phyloP scores from a whole-genome alignment of 495 filamentous ascomycete species.

The Aspergillus ostianus region DNA sequence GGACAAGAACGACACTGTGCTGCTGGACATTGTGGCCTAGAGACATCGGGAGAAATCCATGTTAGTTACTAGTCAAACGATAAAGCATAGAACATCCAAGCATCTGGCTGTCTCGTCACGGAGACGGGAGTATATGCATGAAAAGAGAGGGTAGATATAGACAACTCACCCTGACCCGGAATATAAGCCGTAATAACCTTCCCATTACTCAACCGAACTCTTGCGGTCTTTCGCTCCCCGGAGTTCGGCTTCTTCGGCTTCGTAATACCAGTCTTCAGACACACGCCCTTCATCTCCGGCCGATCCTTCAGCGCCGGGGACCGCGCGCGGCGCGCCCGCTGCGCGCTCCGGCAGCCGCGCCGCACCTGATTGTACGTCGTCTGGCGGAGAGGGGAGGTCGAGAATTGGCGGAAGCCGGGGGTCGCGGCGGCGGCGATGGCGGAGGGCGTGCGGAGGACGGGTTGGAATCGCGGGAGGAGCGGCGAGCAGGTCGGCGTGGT shows the following conservation, averaged over 20 bases:
- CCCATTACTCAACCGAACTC: conserved; percentile 83
- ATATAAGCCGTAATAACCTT: conserved; percentile 88
- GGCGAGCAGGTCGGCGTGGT: conserved; percentile 7
- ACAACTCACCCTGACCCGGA: conserved; percentile 76
- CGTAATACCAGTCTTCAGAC: conserved; percentile 84
- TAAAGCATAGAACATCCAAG: neutral
- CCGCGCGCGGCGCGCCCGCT: conserved; percentile 75
- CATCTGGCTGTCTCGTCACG: neutral
- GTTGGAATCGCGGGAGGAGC: conserved; percentile 32
- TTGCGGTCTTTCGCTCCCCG: conserved; percentile 86
- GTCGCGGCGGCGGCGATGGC: conserved; percentile 15
- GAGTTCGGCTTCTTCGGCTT: conserved; percentile 99
- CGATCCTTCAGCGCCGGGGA: conserved; percentile 79
- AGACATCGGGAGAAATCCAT: conserved; percentile 7
- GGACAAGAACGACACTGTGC: conserved; percentile 92
- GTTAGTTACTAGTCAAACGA: conserved; percentile 5
- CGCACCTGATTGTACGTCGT: conserved; percentile 56
- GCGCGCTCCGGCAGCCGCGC: conserved; percentile 70
- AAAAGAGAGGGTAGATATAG: neutral
- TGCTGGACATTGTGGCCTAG: conserved; percentile 97
- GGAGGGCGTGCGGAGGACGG: conserved; percentile 34
- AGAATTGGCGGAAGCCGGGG: conserved; percentile 38
- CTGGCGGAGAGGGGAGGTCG: conserved; percentile 37
- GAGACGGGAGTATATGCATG: too few species aligned
- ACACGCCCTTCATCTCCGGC: conserved; percentile 91